Evolutionary conservation across 768 basidiomycete species (phyloP).

Genomic region (Tulasnella sp.): DNA sequence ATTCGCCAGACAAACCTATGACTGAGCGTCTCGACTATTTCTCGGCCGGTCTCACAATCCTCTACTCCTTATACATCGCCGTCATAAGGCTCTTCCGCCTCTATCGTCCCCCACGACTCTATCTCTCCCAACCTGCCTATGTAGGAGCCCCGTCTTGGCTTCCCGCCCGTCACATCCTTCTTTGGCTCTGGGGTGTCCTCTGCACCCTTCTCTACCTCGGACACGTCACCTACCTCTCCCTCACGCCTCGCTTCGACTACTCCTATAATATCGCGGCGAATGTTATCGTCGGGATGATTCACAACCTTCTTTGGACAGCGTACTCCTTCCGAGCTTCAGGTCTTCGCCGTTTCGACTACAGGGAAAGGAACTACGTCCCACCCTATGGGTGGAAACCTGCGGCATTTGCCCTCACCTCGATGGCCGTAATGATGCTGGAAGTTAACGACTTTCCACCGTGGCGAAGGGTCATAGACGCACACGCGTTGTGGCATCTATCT

Average conservation of each 20-base stretch:
- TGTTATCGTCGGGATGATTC: conserved; percentile 55
- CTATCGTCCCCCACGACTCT: conserved; percentile 33
- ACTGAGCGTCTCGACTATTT: conserved; percentile 96
- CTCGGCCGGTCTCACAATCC: conserved; percentile 74
- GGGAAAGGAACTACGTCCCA: conserved; percentile 41
- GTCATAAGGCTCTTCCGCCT: conserved; percentile 65
- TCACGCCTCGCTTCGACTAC: conserved; percentile 78
- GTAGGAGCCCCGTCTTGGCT: conserved; percentile 21
- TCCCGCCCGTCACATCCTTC: conserved; percentile 23
- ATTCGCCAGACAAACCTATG: conserved; percentile 48
- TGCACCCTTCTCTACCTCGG: conserved; percentile 46
- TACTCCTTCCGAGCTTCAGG: conserved; percentile 50
- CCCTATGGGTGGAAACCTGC: conserved; percentile 33
- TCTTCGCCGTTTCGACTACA: conserved; percentile 41
- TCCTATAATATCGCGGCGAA: conserved; percentile 87
- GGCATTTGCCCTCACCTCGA: conserved; percentile 55
- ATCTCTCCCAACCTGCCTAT: conserved; percentile 15
- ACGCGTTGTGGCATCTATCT: conserved; percentile 82
- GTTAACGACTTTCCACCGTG: conserved; percentile 84
- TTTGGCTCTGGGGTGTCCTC: conserved; percentile 35
- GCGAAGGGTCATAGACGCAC: conserved; percentile 69
- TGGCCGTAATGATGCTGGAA: conserved; percentile 64
- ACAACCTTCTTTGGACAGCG: conserved; percentile 70
- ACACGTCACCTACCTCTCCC: conserved; percentile 68
- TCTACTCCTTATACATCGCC: conserved; percentile 68